Base-by-base conservation (phyloP, 352 stramenopile genomes). In the Labyrinthula sp. region DNA sequence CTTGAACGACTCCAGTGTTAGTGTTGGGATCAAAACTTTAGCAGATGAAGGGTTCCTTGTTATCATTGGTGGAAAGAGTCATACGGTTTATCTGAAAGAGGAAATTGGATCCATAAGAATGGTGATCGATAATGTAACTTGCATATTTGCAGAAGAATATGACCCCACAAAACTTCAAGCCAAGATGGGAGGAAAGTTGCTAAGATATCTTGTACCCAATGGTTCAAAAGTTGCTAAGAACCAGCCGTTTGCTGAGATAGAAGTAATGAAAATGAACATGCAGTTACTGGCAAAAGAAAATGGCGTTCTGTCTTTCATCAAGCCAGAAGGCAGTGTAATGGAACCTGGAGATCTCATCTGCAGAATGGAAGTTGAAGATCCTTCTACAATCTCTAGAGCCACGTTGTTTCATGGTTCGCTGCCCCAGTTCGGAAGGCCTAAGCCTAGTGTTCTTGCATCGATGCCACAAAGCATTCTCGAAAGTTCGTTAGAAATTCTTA, bases 251-350 rank as follows among this genome's bases (percentile, higher is more conserved):
- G 75, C 68, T 17, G 77, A 92, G 62, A 81, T 92, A 36, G 78
- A 92, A 61, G 91, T 99, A n/a, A 99, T 99, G 89, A 99, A 99
- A 71, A 99, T 99, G 91, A 98, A 97, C 71, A 95, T 99, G 86
- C 89, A 87, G 17, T 69, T 99, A 28, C 77, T 90, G 47, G 92
- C 92, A 0, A 82, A 83, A 18, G 91, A 98, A 65, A 70, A 69
- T 26, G 89, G 90, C 68, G 64, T 89, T 2, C 88, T 97, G 39
- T 74, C 73, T 7, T 82, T 94, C 62, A 67, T 82, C 25, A 82
- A 88, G 61, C 90, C 91, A 1, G 88, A 97, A 62, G 91, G 89
- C 24, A 81, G 83, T 3, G 72, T 93, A 38, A 56, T 99, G 0
- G 71, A 80, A 5, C 71, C 84, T 20, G 91, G 89, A 39, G 88